phyloP scores from a whole-genome alignment of 768 basidiomycete species.

The Leccinum barrowsii region DNA sequence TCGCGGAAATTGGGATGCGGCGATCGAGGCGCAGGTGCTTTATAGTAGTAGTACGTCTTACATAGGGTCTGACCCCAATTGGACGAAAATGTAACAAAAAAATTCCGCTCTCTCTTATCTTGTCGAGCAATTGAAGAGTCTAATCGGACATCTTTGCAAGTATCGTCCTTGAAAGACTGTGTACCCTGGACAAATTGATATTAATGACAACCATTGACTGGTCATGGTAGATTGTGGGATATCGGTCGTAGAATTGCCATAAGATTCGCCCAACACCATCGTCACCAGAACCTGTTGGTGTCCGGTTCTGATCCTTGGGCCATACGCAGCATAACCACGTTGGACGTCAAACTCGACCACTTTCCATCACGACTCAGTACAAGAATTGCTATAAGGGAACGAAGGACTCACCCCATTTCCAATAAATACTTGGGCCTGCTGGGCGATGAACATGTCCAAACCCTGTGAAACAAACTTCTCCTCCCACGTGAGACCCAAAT shows the following conservation, averaged over 20 bases:
- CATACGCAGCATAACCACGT: conserved; percentile 38
- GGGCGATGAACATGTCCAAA: conserved; percentile 50
- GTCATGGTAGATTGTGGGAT: background rate
- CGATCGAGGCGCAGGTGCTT: too few species aligned
- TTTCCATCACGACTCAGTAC: conserved; percentile 13
- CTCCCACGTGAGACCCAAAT: conserved; percentile 40
- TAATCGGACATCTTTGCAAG: too few species aligned
- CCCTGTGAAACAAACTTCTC: conserved; percentile 43
- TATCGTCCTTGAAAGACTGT: background rate
- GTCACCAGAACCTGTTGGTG: conserved; percentile 38
- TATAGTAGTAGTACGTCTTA: too few species aligned
- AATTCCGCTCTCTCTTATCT: too few species aligned
- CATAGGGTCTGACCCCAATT: too few species aligned
- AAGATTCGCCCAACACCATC: background rate
- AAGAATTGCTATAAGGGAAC: background rate
- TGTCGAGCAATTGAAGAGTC: too few species aligned
- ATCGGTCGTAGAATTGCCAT: background rate
- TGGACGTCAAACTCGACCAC: conserved; percentile 44
- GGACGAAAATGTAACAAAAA: too few species aligned
- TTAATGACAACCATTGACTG: background rate
- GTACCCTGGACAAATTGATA: background rate
- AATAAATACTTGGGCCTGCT: conserved; percentile 46
- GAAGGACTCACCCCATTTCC: conserved; percentile 47
- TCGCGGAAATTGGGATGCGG: too few species aligned
- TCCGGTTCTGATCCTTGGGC: conserved; percentile 24